Conservation (phyloP, 2,329 filamentous ascomycete species). For the Fusarium oxysporum region DNA sequence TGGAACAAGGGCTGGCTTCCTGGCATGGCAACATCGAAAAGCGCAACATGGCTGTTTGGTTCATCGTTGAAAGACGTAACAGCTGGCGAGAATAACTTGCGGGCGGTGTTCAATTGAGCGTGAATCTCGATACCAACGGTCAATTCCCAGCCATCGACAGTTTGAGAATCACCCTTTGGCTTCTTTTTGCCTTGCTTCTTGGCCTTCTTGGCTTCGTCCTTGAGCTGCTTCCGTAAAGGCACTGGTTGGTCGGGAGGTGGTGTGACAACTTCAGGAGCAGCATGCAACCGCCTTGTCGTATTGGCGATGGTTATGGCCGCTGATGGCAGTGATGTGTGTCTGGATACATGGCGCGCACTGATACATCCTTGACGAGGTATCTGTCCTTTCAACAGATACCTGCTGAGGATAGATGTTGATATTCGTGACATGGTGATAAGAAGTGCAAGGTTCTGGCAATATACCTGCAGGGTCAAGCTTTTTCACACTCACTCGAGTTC, state of each 20-base stretch:
- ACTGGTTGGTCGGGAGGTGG: slow-evolving; percentile 45
- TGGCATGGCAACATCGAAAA: slow-evolving; percentile 90
- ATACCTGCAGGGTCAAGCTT: background rate
- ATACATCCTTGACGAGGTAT: slow-evolving; percentile 58
- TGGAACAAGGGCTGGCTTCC: slow-evolving; percentile 92
- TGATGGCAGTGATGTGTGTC: slow-evolving; percentile 28
- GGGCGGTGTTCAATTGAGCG: slow-evolving; percentile 88
- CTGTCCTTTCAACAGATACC: slow-evolving; percentile 62
- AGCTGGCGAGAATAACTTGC: slow-evolving; percentile 89
- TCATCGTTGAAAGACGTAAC: slow-evolving; percentile 71
- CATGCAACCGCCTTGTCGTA: slow-evolving; percentile 48
- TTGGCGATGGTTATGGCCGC: slow-evolving; percentile 14
- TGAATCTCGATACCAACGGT: slow-evolving; percentile 98
- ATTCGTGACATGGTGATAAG: slow-evolving; percentile 56
- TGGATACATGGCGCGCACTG: slow-evolving; percentile 21
- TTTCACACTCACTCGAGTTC: background rate
- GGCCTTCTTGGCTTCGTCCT: slow-evolving; percentile 76
- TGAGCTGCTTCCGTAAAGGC: slow-evolving; percentile 77
- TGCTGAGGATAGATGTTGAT: slow-evolving; percentile 58
- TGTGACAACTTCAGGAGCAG: slow-evolving; percentile 42
- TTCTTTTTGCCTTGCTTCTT: slow-evolving; percentile 71
- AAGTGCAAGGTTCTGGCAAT: background rate
- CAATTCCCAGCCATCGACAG: slow-evolving; percentile 82
- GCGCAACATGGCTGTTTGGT: slow-evolving; percentile 88
- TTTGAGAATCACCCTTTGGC: slow-evolving; percentile 60